A percentile compares a stretch with the other conserved stretches of the same genome.
Conservation (phyloP, 371 early-diverging fungal genomes). For the Zopfochytrium polystomum region DNA sequence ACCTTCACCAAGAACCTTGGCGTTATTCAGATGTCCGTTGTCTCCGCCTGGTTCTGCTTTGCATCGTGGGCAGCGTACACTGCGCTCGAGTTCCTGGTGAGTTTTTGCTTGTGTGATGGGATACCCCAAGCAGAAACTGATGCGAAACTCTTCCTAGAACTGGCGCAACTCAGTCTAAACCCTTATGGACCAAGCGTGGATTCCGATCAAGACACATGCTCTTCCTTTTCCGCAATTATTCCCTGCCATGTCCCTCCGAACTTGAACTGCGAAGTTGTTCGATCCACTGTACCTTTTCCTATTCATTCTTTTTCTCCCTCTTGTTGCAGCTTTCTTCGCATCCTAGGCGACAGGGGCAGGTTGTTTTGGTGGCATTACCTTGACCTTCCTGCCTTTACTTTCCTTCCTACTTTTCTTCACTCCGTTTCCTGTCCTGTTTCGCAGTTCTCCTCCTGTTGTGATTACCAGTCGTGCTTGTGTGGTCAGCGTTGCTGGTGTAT, state of each 20-base stretch:
- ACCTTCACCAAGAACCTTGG: constrained; percentile 26
- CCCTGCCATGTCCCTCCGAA: too few relatives aligned
- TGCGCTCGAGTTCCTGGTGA: constrained; percentile 29
- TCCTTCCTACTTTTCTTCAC: not conserved
- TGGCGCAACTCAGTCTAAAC: not conserved
- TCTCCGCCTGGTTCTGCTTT: constrained; percentile 24
- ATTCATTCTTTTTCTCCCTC: not conserved
- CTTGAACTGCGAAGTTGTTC: too few relatives aligned
- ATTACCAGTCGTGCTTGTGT: too few relatives aligned
- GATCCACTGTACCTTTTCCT: not conserved
- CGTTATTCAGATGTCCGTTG: constrained; percentile 25
- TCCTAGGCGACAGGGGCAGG: too few relatives aligned
- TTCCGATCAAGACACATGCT: too few relatives aligned
- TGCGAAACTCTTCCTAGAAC: not conserved
- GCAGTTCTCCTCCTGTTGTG: not conserved
- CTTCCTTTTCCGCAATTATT: too few relatives aligned
- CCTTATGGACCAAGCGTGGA: not conserved
- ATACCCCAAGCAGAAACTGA: not conserved
- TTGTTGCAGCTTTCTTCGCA: not conserved
- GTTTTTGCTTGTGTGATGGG: not conserved
- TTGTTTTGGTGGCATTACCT: not conserved
- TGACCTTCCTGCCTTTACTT: not conserved
- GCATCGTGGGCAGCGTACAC: constrained; percentile 31
- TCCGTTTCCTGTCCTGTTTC: not conserved
- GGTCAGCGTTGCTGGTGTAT: too few relatives aligned